Base-by-base conservation (phyloP, 495 filamentous ascomycete genomes). In the Podospora appendiculata region DNA sequence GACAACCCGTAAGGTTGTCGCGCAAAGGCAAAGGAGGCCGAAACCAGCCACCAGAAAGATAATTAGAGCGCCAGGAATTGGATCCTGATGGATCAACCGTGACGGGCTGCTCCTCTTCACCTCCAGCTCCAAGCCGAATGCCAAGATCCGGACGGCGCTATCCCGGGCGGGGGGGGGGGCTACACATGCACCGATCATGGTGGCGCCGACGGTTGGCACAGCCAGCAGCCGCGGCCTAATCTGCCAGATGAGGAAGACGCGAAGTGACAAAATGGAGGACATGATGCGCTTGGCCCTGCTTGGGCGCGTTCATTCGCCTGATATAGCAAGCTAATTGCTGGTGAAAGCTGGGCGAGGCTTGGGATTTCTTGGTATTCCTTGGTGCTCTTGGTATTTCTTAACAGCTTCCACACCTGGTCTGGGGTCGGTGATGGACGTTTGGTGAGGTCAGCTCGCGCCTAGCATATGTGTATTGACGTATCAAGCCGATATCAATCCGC, bases 331-430 rank as follows among this genome's bases (percentile, higher is more conserved):
- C 25, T 25, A 25, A 25, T 25, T 25, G 25, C 25, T 25, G 5
- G 25, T 25, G 33, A 49, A 11, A 25, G 32, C 25, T 12, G 13
- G 11, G 14, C 17, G 42, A 40, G 36, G 1, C 36, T 38, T 38
- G 36, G 36, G 9, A 38, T 38, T 38, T 13, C 8, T 42, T 42
- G 41, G 11, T 14, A 6, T 42, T 14, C 50, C 51, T 55, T 47
- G 53, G 19, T 48, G 41, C 14, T 48, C 53, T 56, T 60, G 25
- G 25, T 25, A 25, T 25, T 25, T 25, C 25, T 25, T 25, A 48
- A 36, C 51, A 60, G 43, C 58, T 60, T 57, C 58, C 58, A 41
- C 41, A 49, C 58, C 41, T 45, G 54, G 58, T 48, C 52, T 43
- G 10, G 14, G n/a, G 10, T 19, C 8, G 8, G 41, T 14, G 2